A percentile compares a stretch with the other conserved stretches of the same genome.
These are phyloP conservation scores for Backusella tarrabulga DNA, from an alignment of 192 early-diverging fungal genomes.

Conservation along the genomic window DNA sequence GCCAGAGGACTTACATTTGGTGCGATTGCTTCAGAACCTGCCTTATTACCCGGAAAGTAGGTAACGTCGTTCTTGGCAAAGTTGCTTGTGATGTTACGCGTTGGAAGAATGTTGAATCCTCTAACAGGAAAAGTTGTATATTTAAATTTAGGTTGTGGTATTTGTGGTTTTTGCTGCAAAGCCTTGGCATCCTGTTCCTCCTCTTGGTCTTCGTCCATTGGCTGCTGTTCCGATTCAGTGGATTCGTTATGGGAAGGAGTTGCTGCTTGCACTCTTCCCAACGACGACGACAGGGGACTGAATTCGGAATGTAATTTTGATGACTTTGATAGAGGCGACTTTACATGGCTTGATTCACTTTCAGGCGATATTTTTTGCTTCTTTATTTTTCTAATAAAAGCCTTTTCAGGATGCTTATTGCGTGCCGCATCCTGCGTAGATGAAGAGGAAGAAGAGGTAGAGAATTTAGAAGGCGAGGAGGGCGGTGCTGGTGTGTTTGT, in stretches of 20 bases:
- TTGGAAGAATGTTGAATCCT: constrained; percentile 43
- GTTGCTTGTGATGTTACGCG: constrained; percentile 46
- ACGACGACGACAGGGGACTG: not conserved
- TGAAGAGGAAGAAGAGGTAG: not conserved
- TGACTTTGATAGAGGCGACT: not conserved
- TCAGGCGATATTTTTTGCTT: constrained; percentile 15
- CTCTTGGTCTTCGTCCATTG: not conserved
- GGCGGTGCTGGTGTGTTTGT: not conserved
- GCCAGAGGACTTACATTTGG: constrained; percentile 27
- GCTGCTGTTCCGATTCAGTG: not conserved
- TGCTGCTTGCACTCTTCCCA: not conserved
- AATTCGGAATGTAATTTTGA: not conserved
- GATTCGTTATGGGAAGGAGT: not conserved
- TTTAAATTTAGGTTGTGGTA: constrained; percentile 41
- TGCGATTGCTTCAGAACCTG: constrained; percentile 15
- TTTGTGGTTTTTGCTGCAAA: not conserved
- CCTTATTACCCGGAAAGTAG: constrained; percentile 42
- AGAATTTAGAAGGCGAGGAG: not conserved
- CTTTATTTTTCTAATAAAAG: not conserved
- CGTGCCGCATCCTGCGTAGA: not conserved
- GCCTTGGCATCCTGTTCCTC: not conserved
- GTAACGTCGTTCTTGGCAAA: constrained; percentile 48
- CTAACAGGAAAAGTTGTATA: constrained; percentile 52
- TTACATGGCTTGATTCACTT: not conserved
- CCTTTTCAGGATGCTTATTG: constrained; percentile 3